Evolutionary conservation across 352 stramenopile species (phyloP), one percentile per base, ranked within the genome.

Genomic region (Phytophthora aleatoria): DNA sequence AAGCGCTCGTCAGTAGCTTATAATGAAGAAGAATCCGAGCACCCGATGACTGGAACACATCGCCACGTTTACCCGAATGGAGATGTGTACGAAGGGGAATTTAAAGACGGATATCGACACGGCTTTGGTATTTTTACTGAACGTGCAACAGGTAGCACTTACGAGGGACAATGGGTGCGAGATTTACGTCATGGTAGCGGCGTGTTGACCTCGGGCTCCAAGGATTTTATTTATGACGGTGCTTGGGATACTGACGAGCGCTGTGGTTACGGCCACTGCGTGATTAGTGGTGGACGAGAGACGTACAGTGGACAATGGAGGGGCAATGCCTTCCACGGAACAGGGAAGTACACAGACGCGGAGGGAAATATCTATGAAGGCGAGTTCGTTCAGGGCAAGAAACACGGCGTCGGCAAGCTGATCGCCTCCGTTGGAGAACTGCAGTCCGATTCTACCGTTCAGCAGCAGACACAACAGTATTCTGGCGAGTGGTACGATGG

Each of bases 171-270:
- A 16, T 95, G 87, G 87, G 44, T 67, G 7, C 61, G 71, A 27
- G 77, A 92, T 62, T 20, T 75, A 10, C 79, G 83, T 2, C 81
- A 92, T 26, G 87, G 87, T 28, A 86, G 54, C 44, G 84, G 84
- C 1, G 71, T 93, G 12, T 44, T 93, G 10, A 94, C 79, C 0
- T 91, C 81, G 0, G 87, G 83, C 0, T 79, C 79, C 20, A 87
- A 89, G 42, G 81, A 91, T 51, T 95, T 92, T 50, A 86, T 95
- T 50, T 95, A 91, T 61, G 86, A 95, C 47, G 86, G 86, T n/a
- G 57, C 75, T 11, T 95, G 86, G 86, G 66, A 76, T 2, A 56
- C 76, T 11, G 79, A 90, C 26, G 50, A 79, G n/a, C 83, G 86
- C 4, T 71, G 52, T 26, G 86, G 86, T 2, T 87, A 89, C 33